A percentile compares a stretch with the other conserved stretches of the same genome.
Evolutionary conservation across 208 protist genomes (phyloP).

Genomic region (Crithidia mellificae): DNA sequence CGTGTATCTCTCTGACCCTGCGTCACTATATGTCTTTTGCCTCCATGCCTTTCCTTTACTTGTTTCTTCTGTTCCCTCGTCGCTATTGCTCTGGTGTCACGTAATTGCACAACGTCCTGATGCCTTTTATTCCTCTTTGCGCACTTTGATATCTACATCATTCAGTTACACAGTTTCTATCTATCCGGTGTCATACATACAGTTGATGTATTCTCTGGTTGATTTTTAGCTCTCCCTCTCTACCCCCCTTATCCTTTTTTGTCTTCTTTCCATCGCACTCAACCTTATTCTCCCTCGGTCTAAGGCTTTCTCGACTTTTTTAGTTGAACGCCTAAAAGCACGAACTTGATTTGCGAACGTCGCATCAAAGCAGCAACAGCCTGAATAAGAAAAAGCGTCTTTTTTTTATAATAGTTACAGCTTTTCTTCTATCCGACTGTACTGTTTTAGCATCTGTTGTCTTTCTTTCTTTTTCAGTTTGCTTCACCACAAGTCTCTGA

Average conservation of each 20-base stretch:
- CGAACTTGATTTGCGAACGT: not conserved
- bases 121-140: conserved; percentile 16
- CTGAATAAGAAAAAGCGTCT: conserved; percentile 4
- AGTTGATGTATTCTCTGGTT: conserved; percentile 1
- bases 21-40: too few species aligned
- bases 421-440: not conserved
- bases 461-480: conserved; percentile 11
- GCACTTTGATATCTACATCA: not conserved
- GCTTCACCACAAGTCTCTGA: not conserved
- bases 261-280: not conserved
- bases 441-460: not conserved
- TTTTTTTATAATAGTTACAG: conserved; percentile 1
- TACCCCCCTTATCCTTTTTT: too few species aligned
- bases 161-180: conserved; percentile 8
- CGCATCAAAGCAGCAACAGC: not conserved
- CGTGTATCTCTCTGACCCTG: too few species aligned
- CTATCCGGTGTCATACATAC: conserved; percentile 8
- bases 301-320: too few species aligned
- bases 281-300: too few species aligned
- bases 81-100: not conserved
- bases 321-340: not conserved
- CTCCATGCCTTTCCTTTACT: too few species aligned
- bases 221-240: conserved; percentile 12
- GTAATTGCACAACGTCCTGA: too few species aligned
- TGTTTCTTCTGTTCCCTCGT: too few species aligned